A percentile compares a stretch with the other conserved stretches of the same genome.
Evolutionary conservation across 2,329 filamentous ascomycete genomes (phyloP).

Genomic region (Seiridium cupressi): DNA sequence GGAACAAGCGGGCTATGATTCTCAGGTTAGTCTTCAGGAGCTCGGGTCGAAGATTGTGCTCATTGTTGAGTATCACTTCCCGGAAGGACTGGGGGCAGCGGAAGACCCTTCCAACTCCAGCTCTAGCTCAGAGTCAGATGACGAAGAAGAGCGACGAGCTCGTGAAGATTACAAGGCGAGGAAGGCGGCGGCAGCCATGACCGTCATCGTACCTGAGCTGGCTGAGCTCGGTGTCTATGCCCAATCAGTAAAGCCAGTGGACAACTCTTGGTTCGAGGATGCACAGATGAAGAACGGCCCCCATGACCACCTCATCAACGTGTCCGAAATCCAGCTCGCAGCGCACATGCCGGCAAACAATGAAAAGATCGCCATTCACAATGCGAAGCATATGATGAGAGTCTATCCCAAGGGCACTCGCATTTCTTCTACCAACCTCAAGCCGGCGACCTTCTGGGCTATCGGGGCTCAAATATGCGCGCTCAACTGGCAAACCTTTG

Average conservation of each 20-base stretch:
- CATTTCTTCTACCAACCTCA: conserved; percentile 64
- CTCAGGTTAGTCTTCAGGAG: conserved; percentile 57
- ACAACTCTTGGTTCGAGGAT: conserved; percentile 63
- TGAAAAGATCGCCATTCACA: conserved; percentile 56
- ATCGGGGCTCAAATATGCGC: conserved; percentile 68
- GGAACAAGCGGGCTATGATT: conserved; percentile 48
- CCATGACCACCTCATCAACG: conserved; percentile 47
- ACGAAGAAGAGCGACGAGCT: conserved; percentile 42
- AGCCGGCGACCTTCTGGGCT: conserved; percentile 63
- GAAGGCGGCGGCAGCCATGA: conserved; percentile 44
- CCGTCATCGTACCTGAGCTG: conserved; percentile 61
- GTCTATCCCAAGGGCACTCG: conserved; percentile 69
- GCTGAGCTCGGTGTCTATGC: conserved; percentile 67
- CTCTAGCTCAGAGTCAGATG: conserved; percentile 20
- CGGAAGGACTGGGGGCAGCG: conserved; percentile 43
- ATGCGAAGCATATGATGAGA: conserved; percentile 66
- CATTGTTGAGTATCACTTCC: conserved; percentile 66
- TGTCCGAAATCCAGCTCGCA: conserved; percentile 61
- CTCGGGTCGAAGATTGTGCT: conserved; percentile 63
- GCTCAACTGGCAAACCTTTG: conserved; percentile 69
- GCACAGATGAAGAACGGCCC: conserved; percentile 32
- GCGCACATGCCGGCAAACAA: conserved; percentile 46
- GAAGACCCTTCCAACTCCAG: conserved; percentile 27
- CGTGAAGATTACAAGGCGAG: conserved; percentile 52
- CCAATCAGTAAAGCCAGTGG: conserved; percentile 65